phyloP scores from a whole-genome alignment of 352 stramenopile species.

The Globisporangium apiculatum region DNA sequence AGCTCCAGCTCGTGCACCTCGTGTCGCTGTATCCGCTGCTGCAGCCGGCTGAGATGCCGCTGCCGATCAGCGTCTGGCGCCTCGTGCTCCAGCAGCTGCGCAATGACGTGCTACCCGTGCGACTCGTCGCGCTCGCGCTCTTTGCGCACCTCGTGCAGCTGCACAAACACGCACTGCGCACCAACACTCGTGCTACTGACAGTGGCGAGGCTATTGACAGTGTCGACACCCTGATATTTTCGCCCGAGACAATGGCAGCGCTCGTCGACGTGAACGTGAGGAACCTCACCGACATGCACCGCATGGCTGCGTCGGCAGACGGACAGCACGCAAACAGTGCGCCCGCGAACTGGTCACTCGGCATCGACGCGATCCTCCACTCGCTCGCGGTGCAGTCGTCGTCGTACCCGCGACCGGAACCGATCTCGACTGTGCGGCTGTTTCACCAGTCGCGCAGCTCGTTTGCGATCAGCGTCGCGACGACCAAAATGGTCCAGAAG shows the following conservation, averaged over 20 bases:
- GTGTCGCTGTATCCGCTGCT: conserved; percentile 60
- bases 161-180: conserved; percentile 16
- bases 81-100: conserved; percentile 41
- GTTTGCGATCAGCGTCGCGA: conserved; percentile 30
- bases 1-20: conserved; percentile 71
- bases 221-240: conserved; percentile 34
- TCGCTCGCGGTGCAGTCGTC: conserved; percentile 36
- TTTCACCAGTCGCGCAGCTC: conserved; percentile 37
- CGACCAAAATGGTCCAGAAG: conserved; percentile 40
- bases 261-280: conserved; percentile 39
- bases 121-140: conserved; percentile 44
- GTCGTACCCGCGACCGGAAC: conserved; percentile 39
- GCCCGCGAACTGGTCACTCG: conserved; percentile 69
- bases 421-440: conserved; percentile 47
- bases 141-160: conserved; percentile 47
- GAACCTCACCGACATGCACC: conserved; percentile 60
- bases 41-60: conserved; percentile 29
- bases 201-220: neutral
- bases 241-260: conserved; percentile 28
- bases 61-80: conserved; percentile 39
- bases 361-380: conserved; percentile 52
- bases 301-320: conserved; percentile 56
- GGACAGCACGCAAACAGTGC: conserved; percentile 59
- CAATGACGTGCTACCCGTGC: conserved; percentile 61
- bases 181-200: neutral